These are phyloP conservation scores for Fistulinella prunicolor DNA, from an alignment of 768 basidiomycete genomes.

Conservation along the genomic window DNA sequence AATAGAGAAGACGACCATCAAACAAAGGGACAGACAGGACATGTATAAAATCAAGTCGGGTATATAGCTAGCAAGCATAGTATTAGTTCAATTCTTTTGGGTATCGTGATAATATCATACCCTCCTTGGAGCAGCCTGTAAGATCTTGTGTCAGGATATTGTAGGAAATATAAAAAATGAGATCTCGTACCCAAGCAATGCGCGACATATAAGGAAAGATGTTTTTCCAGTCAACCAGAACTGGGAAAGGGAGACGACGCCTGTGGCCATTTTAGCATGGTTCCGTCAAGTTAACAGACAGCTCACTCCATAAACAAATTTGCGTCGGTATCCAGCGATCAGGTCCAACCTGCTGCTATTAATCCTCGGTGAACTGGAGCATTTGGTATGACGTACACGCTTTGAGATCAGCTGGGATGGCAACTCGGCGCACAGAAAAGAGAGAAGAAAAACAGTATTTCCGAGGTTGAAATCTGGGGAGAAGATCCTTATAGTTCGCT, in stretches of 20 bases:
- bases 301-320: constrained; percentile 50
- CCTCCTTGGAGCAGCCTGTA: constrained; percentile 45
- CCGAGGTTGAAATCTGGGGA: constrained; percentile 52
- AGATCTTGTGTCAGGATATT: neutral
- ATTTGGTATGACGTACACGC: constrained; percentile 33
- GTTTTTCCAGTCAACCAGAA: constrained; percentile 55
- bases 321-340: constrained; percentile 64
- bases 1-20: too few species aligned
- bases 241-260: constrained; percentile 47
- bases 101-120: constrained; percentile 23
- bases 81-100: neutral
- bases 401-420: constrained; percentile 65
- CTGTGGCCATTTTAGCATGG: constrained; percentile 4
- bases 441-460: constrained; percentile 50
- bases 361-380: neutral
- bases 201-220: constrained; percentile 48
- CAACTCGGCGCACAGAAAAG: constrained; percentile 55
- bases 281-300: neutral
- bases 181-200: constrained; percentile 41
- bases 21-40: constrained; percentile 45
- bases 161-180: neutral
- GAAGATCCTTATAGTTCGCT: neutral
- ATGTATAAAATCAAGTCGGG: constrained; percentile 61
- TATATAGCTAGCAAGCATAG: constrained; percentile 40
- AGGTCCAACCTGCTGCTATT: constrained; percentile 45